These are phyloP conservation scores for Stephania yunnanensis DNA, from an alignment of 164 flowering plant genomes.

Conservation along the genomic window DNA sequence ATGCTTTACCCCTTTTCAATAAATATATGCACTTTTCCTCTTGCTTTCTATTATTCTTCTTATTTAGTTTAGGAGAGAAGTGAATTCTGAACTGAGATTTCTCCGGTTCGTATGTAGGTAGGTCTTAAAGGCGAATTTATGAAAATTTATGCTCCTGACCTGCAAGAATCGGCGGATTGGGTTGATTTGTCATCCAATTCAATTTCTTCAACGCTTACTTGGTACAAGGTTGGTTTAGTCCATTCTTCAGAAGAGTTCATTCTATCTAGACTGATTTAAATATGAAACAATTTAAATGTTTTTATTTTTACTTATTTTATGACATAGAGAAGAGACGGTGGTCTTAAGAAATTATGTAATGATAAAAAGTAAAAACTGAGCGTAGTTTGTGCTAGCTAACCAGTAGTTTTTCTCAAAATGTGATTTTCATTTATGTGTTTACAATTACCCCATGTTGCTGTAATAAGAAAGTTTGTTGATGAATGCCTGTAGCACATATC, in stretches of 20 bases:
- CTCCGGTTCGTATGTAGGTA: constrained; percentile 40
- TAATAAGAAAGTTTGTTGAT: not conserved
- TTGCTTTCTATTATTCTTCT: constrained; percentile 1
- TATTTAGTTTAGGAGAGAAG: not conserved
- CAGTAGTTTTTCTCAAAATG: not conserved
- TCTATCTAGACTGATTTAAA: not conserved
- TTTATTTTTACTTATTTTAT: not conserved
- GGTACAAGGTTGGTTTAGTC: constrained; percentile 69
- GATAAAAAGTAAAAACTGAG: not conserved
- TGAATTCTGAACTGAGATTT: constrained; percentile 5
- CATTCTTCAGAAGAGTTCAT: not conserved
- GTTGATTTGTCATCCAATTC: constrained; percentile 36
- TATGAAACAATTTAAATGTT: not conserved
- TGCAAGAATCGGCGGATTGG: constrained; percentile 50
- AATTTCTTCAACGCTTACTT: constrained; percentile 47
- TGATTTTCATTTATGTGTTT: not conserved
- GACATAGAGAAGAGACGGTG: not conserved
- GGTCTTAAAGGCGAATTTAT: constrained; percentile 75
- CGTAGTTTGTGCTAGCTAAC: not conserved
- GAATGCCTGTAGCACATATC: not conserved
- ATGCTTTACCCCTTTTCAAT: not conserved
- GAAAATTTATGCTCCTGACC: constrained; percentile 43
- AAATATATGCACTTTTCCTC: not conserved
- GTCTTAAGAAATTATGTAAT: not conserved
- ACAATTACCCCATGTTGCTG: not conserved